Base-by-base conservation (phyloP, 371 early-diverging fungal genomes). In the Circinella umbellata region DNA sequence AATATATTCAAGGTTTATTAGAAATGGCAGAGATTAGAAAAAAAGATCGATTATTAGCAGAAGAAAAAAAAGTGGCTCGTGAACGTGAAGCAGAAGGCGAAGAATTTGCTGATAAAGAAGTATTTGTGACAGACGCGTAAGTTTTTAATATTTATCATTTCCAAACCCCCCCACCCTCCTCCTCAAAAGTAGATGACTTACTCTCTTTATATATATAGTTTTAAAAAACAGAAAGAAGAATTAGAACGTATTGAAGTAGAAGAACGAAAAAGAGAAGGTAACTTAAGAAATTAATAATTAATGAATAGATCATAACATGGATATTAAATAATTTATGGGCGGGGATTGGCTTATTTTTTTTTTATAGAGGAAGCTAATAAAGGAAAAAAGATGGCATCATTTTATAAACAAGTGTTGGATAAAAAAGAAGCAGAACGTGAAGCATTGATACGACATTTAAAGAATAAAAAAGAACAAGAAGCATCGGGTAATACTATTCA, bases 81-180 rank as follows among this genome's bases (percentile, higher is more conserved):
- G 96, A 96, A 51, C 76, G 82, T 65, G 86, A 85, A 51, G 84
- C 79, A 11, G 87, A 86, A 71, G 87, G 87, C 1, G 87, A 86
- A 1, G 83, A 77, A 62, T 83, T 78, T 71, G 78, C 80, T 3
- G 86, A 80, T 76, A 95, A 92, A 77, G 97, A 97, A 72, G 89
- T 85, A 53, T 96, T 97, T 77, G 91, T 95, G 42, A 98, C 98
- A 0, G 86, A 87, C 39, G 91, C 94, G 71, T 92, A 90, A 76
- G 79, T 71, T 54, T 38, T 61, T 11, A 13, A 20, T 9, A 35
- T 5, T 42, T 18, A 17, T 6, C 9, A 42, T 11, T 42, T 42
- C 27, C 27, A n/a, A n/a, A 27, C 27, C 27, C 27, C 27, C 27
- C 11, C n/a, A n/a, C n/a, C n/a, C n/a, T n/a, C n/a, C n/a, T n/a